These are phyloP conservation scores for Aspergillus chevalieri DNA, from an alignment of 2,329 filamentous ascomycete genomes.

Conservation along the genomic window DNA sequence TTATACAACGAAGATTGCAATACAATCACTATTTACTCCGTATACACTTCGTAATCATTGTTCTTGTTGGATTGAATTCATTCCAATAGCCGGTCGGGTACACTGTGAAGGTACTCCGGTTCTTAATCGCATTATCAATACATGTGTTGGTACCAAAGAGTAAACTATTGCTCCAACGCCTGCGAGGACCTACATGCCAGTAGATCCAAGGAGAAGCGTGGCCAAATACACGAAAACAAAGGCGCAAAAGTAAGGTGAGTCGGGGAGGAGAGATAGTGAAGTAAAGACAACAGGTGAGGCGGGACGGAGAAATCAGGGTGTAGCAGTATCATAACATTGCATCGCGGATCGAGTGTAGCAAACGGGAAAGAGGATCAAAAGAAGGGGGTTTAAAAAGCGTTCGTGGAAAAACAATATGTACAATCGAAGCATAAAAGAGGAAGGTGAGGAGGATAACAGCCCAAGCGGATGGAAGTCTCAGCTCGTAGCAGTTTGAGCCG, in stretches of 20 bases:
- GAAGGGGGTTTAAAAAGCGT: background rate
- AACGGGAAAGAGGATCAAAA: background rate
- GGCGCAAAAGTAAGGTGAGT: background rate
- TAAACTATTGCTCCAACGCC: conserved; percentile 5
- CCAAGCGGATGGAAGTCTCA: conserved; percentile 10
- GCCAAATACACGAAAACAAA: background rate
- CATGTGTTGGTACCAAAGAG: conserved; percentile 16
- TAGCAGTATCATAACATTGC: conserved; percentile 1
- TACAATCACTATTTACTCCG: no score
- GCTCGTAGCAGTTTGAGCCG: conserved; percentile 35
- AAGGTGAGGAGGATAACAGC: background rate
- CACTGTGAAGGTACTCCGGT: conserved; percentile 4
- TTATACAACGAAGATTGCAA: no score
- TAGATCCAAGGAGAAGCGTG: conserved; percentile 2
- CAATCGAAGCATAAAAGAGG: conserved; percentile 19
- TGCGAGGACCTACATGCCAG: background rate
- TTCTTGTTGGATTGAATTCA: conserved; percentile 18
- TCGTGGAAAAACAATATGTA: conserved; percentile 23
- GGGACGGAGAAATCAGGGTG: background rate
- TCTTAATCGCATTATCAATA: conserved; percentile 15
- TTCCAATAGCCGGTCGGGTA: conserved; percentile 10
- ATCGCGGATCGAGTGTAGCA: background rate
- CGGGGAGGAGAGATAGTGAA: background rate
- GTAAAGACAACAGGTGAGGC: background rate
- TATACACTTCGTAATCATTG: no score